Base-by-base conservation (phyloP, 345 rosid genomes). In the Firmiana major region DNA sequence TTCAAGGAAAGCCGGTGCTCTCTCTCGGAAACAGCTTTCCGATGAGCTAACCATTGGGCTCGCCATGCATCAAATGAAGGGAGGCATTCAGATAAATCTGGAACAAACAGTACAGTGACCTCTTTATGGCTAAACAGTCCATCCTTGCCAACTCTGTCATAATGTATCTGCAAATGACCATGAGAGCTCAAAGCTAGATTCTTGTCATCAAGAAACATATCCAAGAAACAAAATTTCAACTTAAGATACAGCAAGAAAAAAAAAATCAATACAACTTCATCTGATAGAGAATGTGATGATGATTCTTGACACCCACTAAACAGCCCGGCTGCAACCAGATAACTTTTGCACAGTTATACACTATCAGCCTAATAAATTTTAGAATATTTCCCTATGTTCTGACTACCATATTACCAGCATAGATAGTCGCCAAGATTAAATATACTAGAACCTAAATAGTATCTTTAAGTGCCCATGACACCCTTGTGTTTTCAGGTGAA, bases 51-150 rank as follows among this genome's bases (percentile, higher is more conserved):
- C 98, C 97, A 96, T 66, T 92, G 92, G 42, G 82, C 85, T 79
- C 84, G 83, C 99, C 98, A 96, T 5, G 83, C 49, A 59, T 92
- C 95, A 81, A 90, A 75, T 38, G 92, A 91, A 81, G 99, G 98
- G 40, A 96, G 94, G 74, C 97, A 93, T 73, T 90, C 93, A 24
- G 95, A 89, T 75, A 96, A 88, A 83, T 96, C 97, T 1, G 98
- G 99, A 83, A 96, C 97, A 88, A 89, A 93, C 59, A 92, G 87
- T 31, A 96, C 94, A 6, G 97, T 90, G 75, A 93, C 86, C 87
- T 96, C 99, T 80, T 88, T 96, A 83, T 89, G 93, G 85, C 89
- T 90, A 81, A 87, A 93, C 34, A 88, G 85, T 48, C 99, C 99
- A 81, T 96, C 98, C 38, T 86, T 77, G 46, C 94, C 92, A 83